Percentiles rank a stretch among this genome's conserved stretches.
Evolutionary conservation across 139 green algal species (phyloP).

Genomic region (Cymbomonas tetramitiformis): DNA sequence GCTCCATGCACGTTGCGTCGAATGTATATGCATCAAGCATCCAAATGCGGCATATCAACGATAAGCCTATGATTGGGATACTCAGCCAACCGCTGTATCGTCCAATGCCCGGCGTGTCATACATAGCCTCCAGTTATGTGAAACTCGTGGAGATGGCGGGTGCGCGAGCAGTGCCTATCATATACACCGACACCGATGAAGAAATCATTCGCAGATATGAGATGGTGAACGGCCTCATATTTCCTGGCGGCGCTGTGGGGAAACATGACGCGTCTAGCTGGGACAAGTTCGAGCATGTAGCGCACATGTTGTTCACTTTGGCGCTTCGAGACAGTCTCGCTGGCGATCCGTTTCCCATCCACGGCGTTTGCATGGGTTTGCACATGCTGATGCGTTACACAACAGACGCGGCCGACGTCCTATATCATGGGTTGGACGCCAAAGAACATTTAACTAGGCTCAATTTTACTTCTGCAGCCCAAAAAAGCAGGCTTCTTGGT

Average conservation of each 20-base stretch:
- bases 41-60: too few species aligned
- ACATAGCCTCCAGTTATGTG: constrained; percentile 14
- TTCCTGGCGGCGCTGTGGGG: constrained; percentile 1
- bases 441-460: not conserved
- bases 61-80: not conserved
- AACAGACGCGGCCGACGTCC: not conserved
- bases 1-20: too few species aligned
- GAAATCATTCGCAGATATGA: not conserved
- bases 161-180: constrained; percentile 4
- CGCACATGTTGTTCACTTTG: not conserved
- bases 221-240: not conserved
- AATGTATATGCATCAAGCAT: too few species aligned
- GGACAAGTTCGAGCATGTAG: not conserved
- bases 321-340: constrained; percentile 1
- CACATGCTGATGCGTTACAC: not conserved
- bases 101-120: not conserved
- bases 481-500: not conserved
- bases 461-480: not conserved
- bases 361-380: constrained; percentile 16
- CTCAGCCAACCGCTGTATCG: not conserved
- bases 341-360: constrained; percentile 7
- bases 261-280: not conserved
- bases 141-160: constrained; percentile 3
- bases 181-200: constrained; percentile 2
- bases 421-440: not conserved